These are phyloP conservation scores for Laburnicola sp. DNA, from an alignment of 2,329 filamentous ascomycete species.

Conservation along the genomic window DNA sequence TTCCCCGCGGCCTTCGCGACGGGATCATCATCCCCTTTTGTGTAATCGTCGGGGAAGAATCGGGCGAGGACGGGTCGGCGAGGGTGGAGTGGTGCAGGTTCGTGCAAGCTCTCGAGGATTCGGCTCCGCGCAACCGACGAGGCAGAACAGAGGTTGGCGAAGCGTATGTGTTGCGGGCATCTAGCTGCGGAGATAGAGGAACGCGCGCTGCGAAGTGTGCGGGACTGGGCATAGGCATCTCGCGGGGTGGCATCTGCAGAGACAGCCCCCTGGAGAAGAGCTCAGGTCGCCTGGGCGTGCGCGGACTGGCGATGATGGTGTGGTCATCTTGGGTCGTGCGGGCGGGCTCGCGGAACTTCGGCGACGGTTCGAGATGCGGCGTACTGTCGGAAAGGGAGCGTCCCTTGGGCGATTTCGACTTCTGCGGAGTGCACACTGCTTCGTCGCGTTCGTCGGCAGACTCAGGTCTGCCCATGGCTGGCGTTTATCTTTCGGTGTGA, in stretches of 20 bases:
- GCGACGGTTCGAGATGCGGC: slow-evolving; percentile 50
- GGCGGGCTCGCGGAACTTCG: slow-evolving; percentile 48
- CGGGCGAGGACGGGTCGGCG: slow-evolving; percentile 82
- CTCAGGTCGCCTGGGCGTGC: slow-evolving; percentile 71
- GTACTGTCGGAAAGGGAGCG: slow-evolving; percentile 52
- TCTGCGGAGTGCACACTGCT: slow-evolving; percentile 37
- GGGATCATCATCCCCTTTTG: slow-evolving; percentile 67
- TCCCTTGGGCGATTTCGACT: slow-evolving; percentile 44
- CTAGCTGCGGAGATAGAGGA: slow-evolving; percentile 83
- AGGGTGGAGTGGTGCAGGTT: slow-evolving; percentile 95
- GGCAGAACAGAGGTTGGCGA: slow-evolving; percentile 87
- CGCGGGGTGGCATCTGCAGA: slow-evolving; percentile 67
- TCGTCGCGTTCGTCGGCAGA: slow-evolving; percentile 25
- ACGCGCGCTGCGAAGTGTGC: slow-evolving; percentile 59
- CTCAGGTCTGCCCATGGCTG: slow-evolving; percentile 23
- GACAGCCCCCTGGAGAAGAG: slow-evolving; percentile 67
- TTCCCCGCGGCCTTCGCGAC: slow-evolving; percentile 51
- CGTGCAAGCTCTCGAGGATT: slow-evolving; percentile 91
- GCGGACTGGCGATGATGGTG: slow-evolving; percentile 45
- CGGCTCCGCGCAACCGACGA: slow-evolving; percentile 82
- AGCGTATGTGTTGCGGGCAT: slow-evolving; percentile 80
- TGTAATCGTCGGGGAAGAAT: slow-evolving; percentile 84
- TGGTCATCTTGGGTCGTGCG: slow-evolving; percentile 52
- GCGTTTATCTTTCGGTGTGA: slow-evolving; percentile 25
- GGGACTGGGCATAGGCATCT: slow-evolving; percentile 51